Base-by-base conservation (phyloP, 2,329 filamentous ascomycete genomes). In the Colletotrichum noveboracense region DNA sequence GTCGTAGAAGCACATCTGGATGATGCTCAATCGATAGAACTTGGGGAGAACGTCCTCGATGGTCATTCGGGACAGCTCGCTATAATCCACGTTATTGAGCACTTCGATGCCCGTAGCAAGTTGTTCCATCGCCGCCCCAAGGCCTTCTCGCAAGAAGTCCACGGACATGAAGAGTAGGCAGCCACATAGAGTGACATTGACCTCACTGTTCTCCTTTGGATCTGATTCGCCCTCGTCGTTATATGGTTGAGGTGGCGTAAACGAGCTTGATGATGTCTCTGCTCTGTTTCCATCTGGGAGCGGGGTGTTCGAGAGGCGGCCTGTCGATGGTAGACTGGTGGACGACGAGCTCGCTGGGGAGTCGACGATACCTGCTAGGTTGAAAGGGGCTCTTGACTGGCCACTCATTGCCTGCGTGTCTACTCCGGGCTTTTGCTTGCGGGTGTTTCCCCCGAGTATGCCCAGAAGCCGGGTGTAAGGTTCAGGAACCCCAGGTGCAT, bases 111-210 rank as follows among this genome's bases (percentile, higher is more conserved):
- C 73, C n/a, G 58, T 68, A 1, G 73, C 73, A 24, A 75, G 70
- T 30, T 75, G 73, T 18, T 65, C 70, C 73, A 75, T 75, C 5
- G 73, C 73, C 6, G 34, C 64, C 1, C 52, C 64, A 3, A 73
- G 64, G 13, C 70, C 60, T 28, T 67, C 52, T 13, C 70, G 88
- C 71, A 91, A 82, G 77, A 89, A 89, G 79, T 91, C 90, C 60
- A 91, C 86, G 76, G 88, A 89, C 21, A 89, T 87, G 76, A 91
- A 89, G 30, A 91, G 81, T 0, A 89, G 80, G 75, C 88, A 90
- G 18, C 86, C 86, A 3, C 89, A 82, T 12, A 90, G 78, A 1
- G 82, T 82, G 0, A 85, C 77, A 32, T 73, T 70, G 1, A 75
- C 70, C 18, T 75, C 73, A 30, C 38, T 73, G 28, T 48, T 18